A percentile compares a stretch with the other conserved stretches of the same genome.
phyloP scores from a whole-genome alignment of 495 filamentous ascomycete species.

The Penicillium pulvis region DNA sequence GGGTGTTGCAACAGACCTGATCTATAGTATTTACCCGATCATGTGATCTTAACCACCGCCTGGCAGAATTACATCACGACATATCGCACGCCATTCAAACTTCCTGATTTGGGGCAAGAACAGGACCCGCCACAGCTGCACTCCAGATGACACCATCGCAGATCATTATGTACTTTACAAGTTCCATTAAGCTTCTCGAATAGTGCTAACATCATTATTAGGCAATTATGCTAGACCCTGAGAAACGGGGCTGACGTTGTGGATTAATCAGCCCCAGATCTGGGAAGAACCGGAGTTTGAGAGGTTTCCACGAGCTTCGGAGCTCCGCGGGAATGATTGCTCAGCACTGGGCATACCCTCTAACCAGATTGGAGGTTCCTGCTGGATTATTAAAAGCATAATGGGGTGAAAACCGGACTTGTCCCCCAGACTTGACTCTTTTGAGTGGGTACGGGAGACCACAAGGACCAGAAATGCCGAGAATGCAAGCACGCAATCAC shows the following conservation, averaged over 20 bases:
- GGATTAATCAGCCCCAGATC: conserved; percentile 4
- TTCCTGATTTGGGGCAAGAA: neutral
- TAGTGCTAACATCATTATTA: neutral
- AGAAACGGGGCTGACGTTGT: neutral
- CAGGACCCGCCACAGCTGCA: conserved; percentile 2
- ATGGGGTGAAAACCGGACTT: neutral
- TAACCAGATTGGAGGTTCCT: neutral
- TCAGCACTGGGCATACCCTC: neutral
- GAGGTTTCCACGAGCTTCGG: neutral
- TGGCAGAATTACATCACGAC: neutral
- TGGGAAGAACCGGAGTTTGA: neutral
- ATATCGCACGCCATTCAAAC: neutral
- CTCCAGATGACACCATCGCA: conserved; percentile 6
- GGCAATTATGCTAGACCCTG: conserved; percentile 1
- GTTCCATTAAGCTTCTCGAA: conserved; percentile 4
- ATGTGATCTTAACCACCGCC: neutral
- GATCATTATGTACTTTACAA: conserved; percentile 3
- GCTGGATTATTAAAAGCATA: neutral
- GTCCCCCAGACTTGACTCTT: neutral
- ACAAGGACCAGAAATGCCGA: conserved; percentile 32
- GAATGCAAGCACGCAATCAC: conserved; percentile 44
- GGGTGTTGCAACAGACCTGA: neutral
- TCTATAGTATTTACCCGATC: neutral
- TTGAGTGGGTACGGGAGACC: conserved; percentile 5
- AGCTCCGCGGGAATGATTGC: neutral